Base-by-base conservation (phyloP, 768 basidiomycete species). In the Lentinula raphanica region DNA sequence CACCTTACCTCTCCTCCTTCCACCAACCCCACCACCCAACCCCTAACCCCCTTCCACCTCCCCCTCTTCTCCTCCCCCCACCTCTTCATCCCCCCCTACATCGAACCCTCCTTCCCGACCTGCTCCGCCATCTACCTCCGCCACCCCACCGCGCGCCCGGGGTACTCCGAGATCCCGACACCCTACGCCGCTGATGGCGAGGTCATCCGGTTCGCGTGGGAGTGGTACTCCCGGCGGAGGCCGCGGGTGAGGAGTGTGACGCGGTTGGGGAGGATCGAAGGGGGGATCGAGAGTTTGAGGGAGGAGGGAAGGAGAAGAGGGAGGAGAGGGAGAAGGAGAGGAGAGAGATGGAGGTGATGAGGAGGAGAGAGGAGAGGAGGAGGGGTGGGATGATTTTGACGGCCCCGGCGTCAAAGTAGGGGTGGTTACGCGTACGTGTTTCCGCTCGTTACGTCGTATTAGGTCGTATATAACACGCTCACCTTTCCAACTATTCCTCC, bases 141-240 rank as follows among this genome's bases (percentile, higher is more conserved):
- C 36, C 94, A 98, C 66, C 97, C 97, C 7, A 97, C 95, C 0
- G 97, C 96, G 0, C 85, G 94, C n/a, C 92, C 94, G 0, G 91
- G 91, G 5, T 94, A 96, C 73, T 92, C 89, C 15, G 97, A 99
- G 71, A 89, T 99, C 36, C 93, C 96, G 5, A 92, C 91, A 3
- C 97, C 97, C 2, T 98, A 90, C 71, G 93, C 95, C 61, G 94
- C 97, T 0, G 95, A 97, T 66, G 97, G 97, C 17, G 91, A 95
- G 62, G 79, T 97, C 12, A 82, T 98, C 60, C 86, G 92, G 58
- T 81, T 92, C 58, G 88, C 92, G 3, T 99, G 97, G 97, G 96
- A 96, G 72, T 98, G 92, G 92, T 97, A 94, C 66, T 80, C 85
- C 60, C 78, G 85, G 70, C 76, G 82, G 51, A 79, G 90, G 27